These are phyloP conservation scores for Tulasnella calospora DNA, from an alignment of 768 basidiomycete genomes.

Conservation along the genomic window DNA sequence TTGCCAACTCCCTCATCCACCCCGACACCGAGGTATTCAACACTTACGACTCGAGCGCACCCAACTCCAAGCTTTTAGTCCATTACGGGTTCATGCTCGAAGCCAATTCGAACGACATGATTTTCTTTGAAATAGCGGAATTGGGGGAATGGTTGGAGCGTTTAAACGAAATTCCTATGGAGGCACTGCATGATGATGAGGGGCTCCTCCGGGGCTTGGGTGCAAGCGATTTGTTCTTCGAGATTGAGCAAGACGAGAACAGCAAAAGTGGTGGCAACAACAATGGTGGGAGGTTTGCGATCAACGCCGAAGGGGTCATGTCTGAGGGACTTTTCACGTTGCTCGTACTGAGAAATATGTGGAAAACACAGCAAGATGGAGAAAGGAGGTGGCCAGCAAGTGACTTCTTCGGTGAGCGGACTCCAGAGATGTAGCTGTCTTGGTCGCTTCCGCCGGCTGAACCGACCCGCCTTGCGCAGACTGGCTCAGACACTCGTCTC, in stretches of 20 bases:
- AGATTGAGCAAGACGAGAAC: neutral
- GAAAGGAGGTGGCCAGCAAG: neutral
- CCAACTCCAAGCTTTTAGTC: constrained; percentile 60
- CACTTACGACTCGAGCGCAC: constrained; percentile 59
- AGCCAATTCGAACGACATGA: constrained; percentile 59
- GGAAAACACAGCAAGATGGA: neutral
- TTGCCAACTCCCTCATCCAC: constrained; percentile 50
- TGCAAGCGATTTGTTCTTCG: neutral
- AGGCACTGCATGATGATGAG: neutral
- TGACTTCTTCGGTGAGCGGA: neutral
- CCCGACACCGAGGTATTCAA: constrained; percentile 63
- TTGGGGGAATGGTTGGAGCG: neutral
- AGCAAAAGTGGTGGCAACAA: neutral
- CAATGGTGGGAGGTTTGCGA: neutral
- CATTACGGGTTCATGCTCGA: constrained; percentile 75
- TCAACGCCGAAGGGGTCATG: constrained; percentile 16
- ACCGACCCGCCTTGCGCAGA: neutral
- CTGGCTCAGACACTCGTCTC: neutral
- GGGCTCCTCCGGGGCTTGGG: neutral
- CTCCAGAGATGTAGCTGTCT: neutral
- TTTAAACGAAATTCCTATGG: neutral
- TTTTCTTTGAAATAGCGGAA: constrained; percentile 9
- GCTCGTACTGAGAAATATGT: constrained; percentile 4
- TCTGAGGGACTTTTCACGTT: constrained; percentile 1
- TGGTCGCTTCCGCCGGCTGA: neutral